Evolutionary conservation across 805 yeast species (phyloP).

Genomic region (Wickerhamiella shivajii): DNA sequence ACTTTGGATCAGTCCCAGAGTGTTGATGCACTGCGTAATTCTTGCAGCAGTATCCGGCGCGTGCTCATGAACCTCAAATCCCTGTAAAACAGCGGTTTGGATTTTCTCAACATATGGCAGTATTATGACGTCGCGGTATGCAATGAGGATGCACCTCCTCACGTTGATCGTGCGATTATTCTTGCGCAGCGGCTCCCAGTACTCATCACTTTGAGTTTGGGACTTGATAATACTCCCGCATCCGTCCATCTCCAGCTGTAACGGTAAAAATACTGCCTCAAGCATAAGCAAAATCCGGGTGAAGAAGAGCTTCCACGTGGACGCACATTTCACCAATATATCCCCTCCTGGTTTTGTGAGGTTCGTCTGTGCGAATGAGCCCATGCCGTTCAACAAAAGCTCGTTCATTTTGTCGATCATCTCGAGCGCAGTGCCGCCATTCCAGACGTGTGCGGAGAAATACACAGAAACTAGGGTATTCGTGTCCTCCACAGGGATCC

Average conservation of each 20-base stretch:
- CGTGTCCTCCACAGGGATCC: conserved; percentile 43
- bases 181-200: conserved; percentile 23
- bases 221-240: conserved; percentile 26
- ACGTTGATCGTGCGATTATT: conserved; percentile 16
- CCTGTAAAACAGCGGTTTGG: conserved; percentile 12
- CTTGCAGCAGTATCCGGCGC: conserved; percentile 19
- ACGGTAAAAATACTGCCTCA: conserved; percentile 46
- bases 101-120: conserved; percentile 22
- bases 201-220: conserved; percentile 26
- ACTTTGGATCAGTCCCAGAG: conserved; percentile 38
- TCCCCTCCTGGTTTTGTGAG: conserved; percentile 19
- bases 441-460: conserved; percentile 27
- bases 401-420: conserved; percentile 34
- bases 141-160: conserved; percentile 21
- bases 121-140: conserved; percentile 25
- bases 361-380: conserved; percentile 11
- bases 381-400: conserved; percentile 32
- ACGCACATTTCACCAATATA: conserved; percentile 20
- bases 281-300: conserved; percentile 41
- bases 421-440: conserved; percentile 25
- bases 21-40: conserved; percentile 48
- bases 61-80: conserved; percentile 11
- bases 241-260: conserved; percentile 38
- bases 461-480: conserved; percentile 34
- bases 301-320: conserved; percentile 45